phyloP scores from a whole-genome alignment of 257 asterid species.

The Schizonepeta tenuifolia region DNA sequence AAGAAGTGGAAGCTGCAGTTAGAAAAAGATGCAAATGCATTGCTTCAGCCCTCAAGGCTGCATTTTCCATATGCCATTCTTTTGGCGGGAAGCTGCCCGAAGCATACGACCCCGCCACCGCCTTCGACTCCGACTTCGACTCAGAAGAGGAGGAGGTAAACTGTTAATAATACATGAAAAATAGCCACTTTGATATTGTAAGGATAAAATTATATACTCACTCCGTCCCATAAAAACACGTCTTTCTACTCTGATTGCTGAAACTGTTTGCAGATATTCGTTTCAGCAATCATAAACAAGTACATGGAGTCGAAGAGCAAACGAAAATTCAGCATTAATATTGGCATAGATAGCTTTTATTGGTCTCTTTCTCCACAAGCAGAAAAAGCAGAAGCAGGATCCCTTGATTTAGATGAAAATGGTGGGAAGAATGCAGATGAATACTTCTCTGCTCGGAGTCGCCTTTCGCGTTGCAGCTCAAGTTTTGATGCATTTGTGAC shows the following conservation, averaged over 20 bases:
- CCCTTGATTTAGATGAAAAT: not conserved
- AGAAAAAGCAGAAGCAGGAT: conserved; percentile 9
- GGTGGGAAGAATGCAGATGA: conserved; percentile 28
- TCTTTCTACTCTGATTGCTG: too few relatives aligned
- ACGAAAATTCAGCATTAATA: conserved; percentile 36
- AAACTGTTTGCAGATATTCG: conserved; percentile 50
- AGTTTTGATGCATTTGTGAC: conserved; percentile 54
- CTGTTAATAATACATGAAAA: too few relatives aligned
- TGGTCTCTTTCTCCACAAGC: conserved; percentile 57
- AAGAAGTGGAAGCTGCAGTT: conserved; percentile 42
- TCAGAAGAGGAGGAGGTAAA: conserved; percentile 62
- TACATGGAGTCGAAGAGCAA: conserved; percentile 66
- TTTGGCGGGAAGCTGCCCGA: conserved; percentile 34
- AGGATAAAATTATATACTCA: too few relatives aligned
- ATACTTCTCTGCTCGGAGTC: conserved; percentile 45
- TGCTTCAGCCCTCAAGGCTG: conserved; percentile 53
- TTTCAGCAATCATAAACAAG: conserved; percentile 63
- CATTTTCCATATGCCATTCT: conserved; percentile 54
- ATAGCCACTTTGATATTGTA: too few relatives aligned
- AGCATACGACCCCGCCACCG: too few relatives aligned
- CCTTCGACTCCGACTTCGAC: too few relatives aligned
- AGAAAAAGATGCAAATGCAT: conserved; percentile 60
- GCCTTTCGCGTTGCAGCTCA: conserved; percentile 54
- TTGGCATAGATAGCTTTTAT: conserved; percentile 41
- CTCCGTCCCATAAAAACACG: too few relatives aligned